Evolutionary conservation across 495 filamentous ascomycete genomes (phyloP), one percentile per base, ranked within the genome.

Genomic region (Xanthoparmelia taractica): DNA sequence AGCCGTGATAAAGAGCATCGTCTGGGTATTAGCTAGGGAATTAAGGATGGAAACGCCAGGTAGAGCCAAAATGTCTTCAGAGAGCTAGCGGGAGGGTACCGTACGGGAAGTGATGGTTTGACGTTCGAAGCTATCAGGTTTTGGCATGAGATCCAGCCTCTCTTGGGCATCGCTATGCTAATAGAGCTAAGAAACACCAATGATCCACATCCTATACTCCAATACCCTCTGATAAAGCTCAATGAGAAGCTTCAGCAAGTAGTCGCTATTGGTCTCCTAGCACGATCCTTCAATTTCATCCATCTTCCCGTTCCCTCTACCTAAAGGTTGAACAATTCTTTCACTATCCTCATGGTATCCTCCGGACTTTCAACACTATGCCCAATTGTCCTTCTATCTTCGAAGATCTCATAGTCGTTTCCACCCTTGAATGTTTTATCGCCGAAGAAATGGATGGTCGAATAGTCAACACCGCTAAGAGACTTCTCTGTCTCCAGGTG

Each of bases 401-500:
- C 71, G 73, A 86, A 97, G 69, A 98, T 96, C 80, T 98, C 94
- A 67, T 86, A 91, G 73, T 98, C 94, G 72, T 97, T 98, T 52
- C 94, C 94, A 61, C 94, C 93, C 68, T 84, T 73, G 68, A 80
- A 83, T 33, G 89, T 89, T 83, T 97, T 98, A 78, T 98, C 94
- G 54, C 94, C 94, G 73, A 97, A 97, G 84, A 97, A 98, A 79
- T 97, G 94, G 70, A 97, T 87, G 31, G 85, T 92, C 60, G 81
- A 88, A 76, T 92, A 98, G 12, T 86, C 74, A 62, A 91, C 76
- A 66, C 78, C 83, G 11, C 79, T 76, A 65, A 79, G 75, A 67
- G 84, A 78, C 70, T 87, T 89, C 73, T 97, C 94, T 60, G 84
- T 82, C 76, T 89, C 88, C 37, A 98, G 73, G 74, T 97, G 92